Evolutionary conservation across 768 basidiomycete genomes (phyloP).

Genomic region (Tremella yokohamensis): DNA sequence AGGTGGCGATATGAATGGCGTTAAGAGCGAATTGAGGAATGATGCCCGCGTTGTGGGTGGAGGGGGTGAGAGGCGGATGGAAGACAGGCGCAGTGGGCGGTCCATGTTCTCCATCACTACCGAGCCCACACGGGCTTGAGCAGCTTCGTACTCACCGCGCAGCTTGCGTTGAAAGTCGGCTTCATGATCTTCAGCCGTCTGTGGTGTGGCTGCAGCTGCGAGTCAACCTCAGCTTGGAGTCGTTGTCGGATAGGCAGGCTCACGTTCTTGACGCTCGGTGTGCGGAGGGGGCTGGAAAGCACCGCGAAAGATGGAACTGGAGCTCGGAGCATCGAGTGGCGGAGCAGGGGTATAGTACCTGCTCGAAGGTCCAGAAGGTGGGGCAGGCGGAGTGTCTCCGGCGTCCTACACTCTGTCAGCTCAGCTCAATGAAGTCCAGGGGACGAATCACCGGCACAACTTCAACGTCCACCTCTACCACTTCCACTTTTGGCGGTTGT

Average conservation of each 20-base stretch:
- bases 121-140: slow-evolving; percentile 62
- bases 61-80: slow-evolving; percentile 79
- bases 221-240: neutral
- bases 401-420: neutral
- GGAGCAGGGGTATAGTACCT: neutral
- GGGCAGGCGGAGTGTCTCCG: neutral
- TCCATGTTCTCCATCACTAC: slow-evolving; percentile 67
- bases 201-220: slow-evolving; percentile 55
- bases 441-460: slow-evolving; percentile 9
- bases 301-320: slow-evolving; percentile 35
- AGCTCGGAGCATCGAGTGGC: slow-evolving; percentile 10
- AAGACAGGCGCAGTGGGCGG: slow-evolving; percentile 64
- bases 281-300: slow-evolving; percentile 14
- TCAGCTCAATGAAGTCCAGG: neutral
- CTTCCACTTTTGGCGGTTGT: slow-evolving; percentile 25
- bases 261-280: neutral
- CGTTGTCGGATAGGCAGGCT: neutral
- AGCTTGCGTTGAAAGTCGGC: slow-evolving; percentile 67
- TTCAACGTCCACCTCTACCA: slow-evolving; percentile 29
- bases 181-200: slow-evolving; percentile 67
- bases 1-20: slow-evolving; percentile 58
- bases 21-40: slow-evolving; percentile 75
- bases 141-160: slow-evolving; percentile 72
- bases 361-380: neutral
- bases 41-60: slow-evolving; percentile 63